Percentiles rank a stretch among this genome's conserved stretches.
phyloP scores from a whole-genome alignment of 2,329 filamentous ascomycete genomes.

The Cladophialophora immunda region DNA sequence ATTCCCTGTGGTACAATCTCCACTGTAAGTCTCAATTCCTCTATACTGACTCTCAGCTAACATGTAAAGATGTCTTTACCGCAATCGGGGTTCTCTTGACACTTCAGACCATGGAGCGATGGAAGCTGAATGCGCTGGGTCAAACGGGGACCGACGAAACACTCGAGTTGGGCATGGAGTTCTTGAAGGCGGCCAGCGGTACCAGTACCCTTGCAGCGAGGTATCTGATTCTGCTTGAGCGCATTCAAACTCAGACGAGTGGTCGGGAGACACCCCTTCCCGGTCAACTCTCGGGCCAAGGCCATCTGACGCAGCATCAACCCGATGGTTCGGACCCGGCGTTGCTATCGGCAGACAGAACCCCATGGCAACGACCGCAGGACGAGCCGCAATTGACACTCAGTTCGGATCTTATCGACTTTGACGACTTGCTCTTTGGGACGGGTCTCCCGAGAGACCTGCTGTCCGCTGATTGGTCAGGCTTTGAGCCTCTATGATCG shows the following conservation, averaged over 20 bases:
- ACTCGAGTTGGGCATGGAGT: slow-evolving; percentile 6
- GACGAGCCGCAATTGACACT: neutral
- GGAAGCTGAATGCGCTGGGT: neutral
- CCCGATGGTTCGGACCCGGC: neutral
- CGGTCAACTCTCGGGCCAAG: neutral
- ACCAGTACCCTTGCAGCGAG: slow-evolving; percentile 4
- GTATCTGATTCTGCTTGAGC: slow-evolving; percentile 20
- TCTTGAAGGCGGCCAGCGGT: neutral
- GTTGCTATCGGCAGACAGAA: neutral
- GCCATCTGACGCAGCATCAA: neutral
- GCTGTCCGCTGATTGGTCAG: slow-evolving; percentile 15
- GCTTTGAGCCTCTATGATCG: slow-evolving; percentile 9
- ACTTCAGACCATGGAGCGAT: slow-evolving; percentile 1
- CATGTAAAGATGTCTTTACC: slow-evolving; percentile 1
- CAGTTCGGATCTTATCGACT: slow-evolving; percentile 12
- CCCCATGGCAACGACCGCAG: neutral
- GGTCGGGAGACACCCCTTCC: slow-evolving; percentile 13
- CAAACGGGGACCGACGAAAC: neutral
- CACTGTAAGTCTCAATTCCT: slow-evolving; percentile 16
- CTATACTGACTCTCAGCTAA: neutral
- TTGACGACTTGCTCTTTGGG: slow-evolving; percentile 17
- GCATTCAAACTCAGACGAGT: slow-evolving; percentile 15
- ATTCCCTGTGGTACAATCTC: slow-evolving; percentile 20
- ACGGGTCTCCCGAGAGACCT: slow-evolving; percentile 16
- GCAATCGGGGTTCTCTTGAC: slow-evolving; percentile 10